These are phyloP conservation scores for Xylaria sp. DNA, from an alignment of 2,329 filamentous ascomycete species.

Conservation along the genomic window DNA sequence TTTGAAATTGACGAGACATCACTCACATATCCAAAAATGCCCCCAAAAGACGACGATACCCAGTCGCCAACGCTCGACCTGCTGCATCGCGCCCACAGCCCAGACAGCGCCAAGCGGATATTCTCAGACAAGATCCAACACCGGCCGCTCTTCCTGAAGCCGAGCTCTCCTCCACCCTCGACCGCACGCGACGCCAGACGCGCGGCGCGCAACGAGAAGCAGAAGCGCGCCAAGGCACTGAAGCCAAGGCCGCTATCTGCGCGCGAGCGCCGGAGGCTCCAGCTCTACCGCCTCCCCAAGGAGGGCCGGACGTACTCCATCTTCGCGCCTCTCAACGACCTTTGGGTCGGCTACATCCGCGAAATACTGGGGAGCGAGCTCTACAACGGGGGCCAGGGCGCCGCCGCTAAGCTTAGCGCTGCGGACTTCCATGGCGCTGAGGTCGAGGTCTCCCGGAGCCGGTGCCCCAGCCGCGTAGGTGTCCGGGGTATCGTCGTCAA, in stretches of 20 bases:
- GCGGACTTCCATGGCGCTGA: constrained; percentile 92
- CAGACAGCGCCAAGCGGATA: constrained; percentile 75
- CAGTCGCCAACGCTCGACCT: constrained; percentile 68
- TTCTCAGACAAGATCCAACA: constrained; percentile 85
- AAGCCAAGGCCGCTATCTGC: constrained; percentile 79
- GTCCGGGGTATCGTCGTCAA: constrained; percentile 87
- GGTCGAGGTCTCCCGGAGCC: constrained; percentile 83
- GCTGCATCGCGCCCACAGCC: constrained; percentile 81
- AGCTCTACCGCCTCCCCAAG: constrained; percentile 79
- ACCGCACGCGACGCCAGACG: constrained; percentile 66
- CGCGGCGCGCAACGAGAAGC: constrained; percentile 55
- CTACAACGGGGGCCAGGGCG: constrained; percentile 65
- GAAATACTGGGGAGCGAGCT: constrained; percentile 78
- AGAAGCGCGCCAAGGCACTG: constrained; percentile 57
- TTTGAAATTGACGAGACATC: not conserved
- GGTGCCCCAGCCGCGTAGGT: constrained; percentile 84
- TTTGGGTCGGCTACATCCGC: constrained; percentile 88
- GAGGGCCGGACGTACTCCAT: constrained; percentile 76
- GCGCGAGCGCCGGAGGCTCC: constrained; percentile 77
- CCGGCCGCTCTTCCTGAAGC: constrained; percentile 81
- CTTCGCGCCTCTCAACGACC: constrained; percentile 78
- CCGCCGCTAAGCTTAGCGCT: constrained; percentile 80
- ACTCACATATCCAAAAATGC: constrained; percentile 47
- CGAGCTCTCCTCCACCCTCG: constrained; percentile 73
- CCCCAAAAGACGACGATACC: constrained; percentile 44